Conservation (phyloP, 2,329 filamentous ascomycete genomes). For the Chaetomium globosum region DNA sequence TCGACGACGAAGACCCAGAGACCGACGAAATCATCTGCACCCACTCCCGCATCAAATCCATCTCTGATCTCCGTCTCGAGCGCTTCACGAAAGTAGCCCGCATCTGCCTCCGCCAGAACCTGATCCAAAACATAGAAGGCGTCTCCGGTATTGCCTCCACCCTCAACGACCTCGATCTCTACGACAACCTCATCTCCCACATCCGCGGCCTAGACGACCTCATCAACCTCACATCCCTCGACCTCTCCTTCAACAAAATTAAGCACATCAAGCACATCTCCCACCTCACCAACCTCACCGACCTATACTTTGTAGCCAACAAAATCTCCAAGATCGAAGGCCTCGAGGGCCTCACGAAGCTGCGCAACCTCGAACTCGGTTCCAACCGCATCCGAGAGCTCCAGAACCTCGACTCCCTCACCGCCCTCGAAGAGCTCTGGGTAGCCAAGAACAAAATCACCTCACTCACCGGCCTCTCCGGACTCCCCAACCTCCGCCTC, state of each 20-base stretch:
- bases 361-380: slow-evolving; percentile 85
- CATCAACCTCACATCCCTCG: slow-evolving; percentile 73
- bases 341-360: slow-evolving; percentile 70
- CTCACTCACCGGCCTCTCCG: slow-evolving; percentile 73
- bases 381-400: slow-evolving; percentile 92
- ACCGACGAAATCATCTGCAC: slow-evolving; percentile 82
- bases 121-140: slow-evolving; percentile 77
- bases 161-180: slow-evolving; percentile 85
- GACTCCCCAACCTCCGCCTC: slow-evolving; percentile 77
- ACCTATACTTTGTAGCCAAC: slow-evolving; percentile 93
- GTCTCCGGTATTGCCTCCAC: slow-evolving; percentile 66
- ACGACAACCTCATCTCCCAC: slow-evolving; percentile 92
- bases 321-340: slow-evolving; percentile 88
- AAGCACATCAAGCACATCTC: slow-evolving; percentile 92
- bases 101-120: slow-evolving; percentile 90
- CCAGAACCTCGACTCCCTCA: slow-evolving; percentile 76
- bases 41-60: slow-evolving; percentile 81
- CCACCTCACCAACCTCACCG: slow-evolving; percentile 74
- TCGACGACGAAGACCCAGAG: slow-evolving; percentile 62
- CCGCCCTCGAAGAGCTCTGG: slow-evolving; percentile 85
- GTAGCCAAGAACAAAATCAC: slow-evolving; percentile 96
- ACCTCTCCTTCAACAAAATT: slow-evolving; percentile 98
- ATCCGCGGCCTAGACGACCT: slow-evolving; percentile 81
- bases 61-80: slow-evolving; percentile 76
- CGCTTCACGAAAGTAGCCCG: slow-evolving; percentile 76